phyloP scores from a whole-genome alignment of 1,284 basidiomycete species.

The Schizophyllum amplum region DNA sequence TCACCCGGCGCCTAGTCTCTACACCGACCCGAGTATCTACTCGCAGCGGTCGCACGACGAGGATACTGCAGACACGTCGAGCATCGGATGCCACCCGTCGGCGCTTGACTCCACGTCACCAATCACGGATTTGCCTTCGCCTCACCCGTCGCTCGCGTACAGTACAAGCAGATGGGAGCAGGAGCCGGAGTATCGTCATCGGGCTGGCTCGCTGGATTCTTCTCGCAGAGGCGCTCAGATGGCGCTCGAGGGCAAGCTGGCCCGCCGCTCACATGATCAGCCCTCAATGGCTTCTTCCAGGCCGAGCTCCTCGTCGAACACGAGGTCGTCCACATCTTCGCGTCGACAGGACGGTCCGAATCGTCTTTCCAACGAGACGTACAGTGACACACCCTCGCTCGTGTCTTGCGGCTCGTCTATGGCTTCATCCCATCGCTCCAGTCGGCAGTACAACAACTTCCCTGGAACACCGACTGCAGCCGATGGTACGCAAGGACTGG shows the following conservation, averaged over 20 bases:
- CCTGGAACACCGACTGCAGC: not conserved
- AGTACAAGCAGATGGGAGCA: constrained; percentile 3
- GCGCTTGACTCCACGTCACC: constrained; percentile 1
- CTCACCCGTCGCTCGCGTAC: constrained; percentile 1
- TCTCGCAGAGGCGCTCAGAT: not conserved
- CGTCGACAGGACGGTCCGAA: not conserved
- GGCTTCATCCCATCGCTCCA: not conserved
- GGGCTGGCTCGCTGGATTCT: not conserved
- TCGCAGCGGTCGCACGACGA: not conserved
- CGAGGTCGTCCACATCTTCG: not conserved
- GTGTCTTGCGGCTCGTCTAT: not conserved
- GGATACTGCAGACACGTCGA: not conserved
- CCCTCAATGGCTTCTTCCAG: too few species aligned
- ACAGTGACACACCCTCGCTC: not conserved
- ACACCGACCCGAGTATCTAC: not conserved
- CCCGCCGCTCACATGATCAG: not conserved
- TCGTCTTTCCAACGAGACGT: not conserved
- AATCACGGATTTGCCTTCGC: constrained; percentile 8
- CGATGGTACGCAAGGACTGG: not conserved
- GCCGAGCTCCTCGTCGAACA: not conserved
- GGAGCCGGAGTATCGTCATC: not conserved
- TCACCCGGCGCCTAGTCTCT: not conserved
- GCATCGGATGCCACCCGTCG: not conserved
- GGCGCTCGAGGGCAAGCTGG: not conserved
- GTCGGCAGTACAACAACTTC: not conserved